These are phyloP conservation scores for Lachnellula subtilissima DNA, from an alignment of 2,329 filamentous ascomycete genomes.

Conservation along the genomic window DNA sequence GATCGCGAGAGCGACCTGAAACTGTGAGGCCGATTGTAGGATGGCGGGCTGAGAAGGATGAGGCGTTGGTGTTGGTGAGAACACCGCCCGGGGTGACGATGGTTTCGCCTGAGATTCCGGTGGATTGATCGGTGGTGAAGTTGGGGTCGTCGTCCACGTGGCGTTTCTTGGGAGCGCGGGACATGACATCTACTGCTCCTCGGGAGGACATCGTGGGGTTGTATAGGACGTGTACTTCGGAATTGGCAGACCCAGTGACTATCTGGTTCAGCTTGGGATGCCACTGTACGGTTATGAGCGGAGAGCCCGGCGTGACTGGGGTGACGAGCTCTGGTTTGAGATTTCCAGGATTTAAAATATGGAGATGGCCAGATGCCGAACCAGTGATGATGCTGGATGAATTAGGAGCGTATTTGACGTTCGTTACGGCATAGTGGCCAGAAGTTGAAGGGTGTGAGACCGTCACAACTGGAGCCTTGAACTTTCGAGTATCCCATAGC, in stretches of 20 bases:
- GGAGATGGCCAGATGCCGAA: constrained; percentile 76
- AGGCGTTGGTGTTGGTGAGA: constrained; percentile 44
- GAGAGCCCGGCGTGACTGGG: constrained; percentile 77
- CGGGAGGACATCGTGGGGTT: constrained; percentile 75
- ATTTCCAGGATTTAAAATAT: constrained; percentile 91
- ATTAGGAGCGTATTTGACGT: constrained; percentile 84
- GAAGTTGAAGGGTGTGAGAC: constrained; percentile 77
- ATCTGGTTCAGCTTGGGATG: constrained; percentile 96
- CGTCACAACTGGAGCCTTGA: constrained; percentile 81
- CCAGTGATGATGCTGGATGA: constrained; percentile 84
- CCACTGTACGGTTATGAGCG: constrained; percentile 84
- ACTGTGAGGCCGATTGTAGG: constrained; percentile 71
- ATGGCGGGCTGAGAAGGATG: constrained; percentile 53
- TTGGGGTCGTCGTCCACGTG: constrained; percentile 92
- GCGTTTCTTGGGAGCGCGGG: constrained; percentile 85
- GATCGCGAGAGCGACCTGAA: constrained; percentile 73
- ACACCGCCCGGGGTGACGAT: constrained; percentile 66
- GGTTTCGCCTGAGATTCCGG: constrained; percentile 77
- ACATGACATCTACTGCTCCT: constrained; percentile 86
- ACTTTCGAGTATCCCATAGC: constrained; percentile 94
- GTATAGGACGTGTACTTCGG: constrained; percentile 85
- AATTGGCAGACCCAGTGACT: constrained; percentile 86
- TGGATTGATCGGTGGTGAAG: constrained; percentile 76
- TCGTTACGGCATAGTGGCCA: constrained; percentile 75
- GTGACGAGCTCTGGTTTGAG: constrained; percentile 79